phyloP scores from a whole-genome alignment of 2,329 filamentous ascomycete genomes.

The Calycina herbarum region DNA sequence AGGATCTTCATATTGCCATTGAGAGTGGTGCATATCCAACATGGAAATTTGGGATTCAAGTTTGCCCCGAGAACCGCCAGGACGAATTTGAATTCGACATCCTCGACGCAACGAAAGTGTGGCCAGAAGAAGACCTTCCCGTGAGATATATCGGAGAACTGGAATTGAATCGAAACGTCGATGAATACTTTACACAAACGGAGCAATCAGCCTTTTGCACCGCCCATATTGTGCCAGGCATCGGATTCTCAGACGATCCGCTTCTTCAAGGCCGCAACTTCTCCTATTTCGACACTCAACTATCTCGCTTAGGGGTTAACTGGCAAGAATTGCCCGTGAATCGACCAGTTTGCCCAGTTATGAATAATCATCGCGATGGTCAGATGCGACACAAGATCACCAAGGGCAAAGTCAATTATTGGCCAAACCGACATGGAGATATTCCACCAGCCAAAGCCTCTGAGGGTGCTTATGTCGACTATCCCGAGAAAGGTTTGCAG shows the following conservation, averaged over 20 bases:
- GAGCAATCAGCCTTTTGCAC: conserved; percentile 86
- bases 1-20: conserved; percentile 74
- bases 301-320: conserved; percentile 70
- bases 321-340: conserved; percentile 80
- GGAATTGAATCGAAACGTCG: conserved; percentile 75
- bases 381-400: conserved; percentile 71
- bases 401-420: conserved; percentile 75
- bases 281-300: conserved; percentile 66
- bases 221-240: conserved; percentile 74
- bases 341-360: conserved; percentile 69
- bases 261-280: conserved; percentile 73
- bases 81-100: conserved; percentile 84
- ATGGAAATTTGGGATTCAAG: conserved; percentile 83
- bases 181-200: conserved; percentile 80
- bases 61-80: conserved; percentile 68
- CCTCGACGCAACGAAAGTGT: conserved; percentile 81
- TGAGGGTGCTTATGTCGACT: conserved; percentile 70
- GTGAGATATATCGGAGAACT: conserved; percentile 77
- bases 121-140: conserved; percentile 76
- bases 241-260: conserved; percentile 76
- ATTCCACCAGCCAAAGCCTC: conserved; percentile 60
- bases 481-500: conserved; percentile 51
- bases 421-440: conserved; percentile 69
- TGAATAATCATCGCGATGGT: conserved; percentile 77
- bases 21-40: conserved; percentile 68